Conservation (phyloP, 306 rosid genomes). For the Phaseolus lunatus region DNA sequence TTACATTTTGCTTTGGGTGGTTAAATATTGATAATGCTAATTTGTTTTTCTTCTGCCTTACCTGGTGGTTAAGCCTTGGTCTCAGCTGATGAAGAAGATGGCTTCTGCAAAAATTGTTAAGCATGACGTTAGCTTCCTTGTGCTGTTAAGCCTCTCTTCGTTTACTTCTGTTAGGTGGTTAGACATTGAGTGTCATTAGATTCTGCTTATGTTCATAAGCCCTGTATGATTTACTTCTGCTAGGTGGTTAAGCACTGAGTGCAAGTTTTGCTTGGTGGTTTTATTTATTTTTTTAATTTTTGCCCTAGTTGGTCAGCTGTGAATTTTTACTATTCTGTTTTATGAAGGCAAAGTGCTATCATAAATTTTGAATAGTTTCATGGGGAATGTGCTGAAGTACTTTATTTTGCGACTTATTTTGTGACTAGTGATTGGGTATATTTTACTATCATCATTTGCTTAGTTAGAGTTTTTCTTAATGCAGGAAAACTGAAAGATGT, state of each 20-base stretch:
- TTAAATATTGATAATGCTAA: neutral
- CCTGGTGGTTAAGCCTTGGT: neutral
- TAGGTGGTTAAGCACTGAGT: neutral
- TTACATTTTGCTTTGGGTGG: neutral
- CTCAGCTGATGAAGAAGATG: neutral
- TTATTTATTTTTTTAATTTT: neutral
- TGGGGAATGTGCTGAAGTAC: neutral
- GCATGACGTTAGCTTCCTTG: neutral
- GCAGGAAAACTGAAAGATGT: slow-evolving; percentile 87
- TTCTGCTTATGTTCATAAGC: neutral
- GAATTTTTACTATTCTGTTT: slow-evolving; percentile 13
- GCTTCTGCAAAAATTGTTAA: neutral
- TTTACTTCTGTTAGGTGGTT: neutral
- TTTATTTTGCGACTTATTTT: neutral
- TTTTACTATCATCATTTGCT: slow-evolving; percentile 15
- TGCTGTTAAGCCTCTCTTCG: neutral
- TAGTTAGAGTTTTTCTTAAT: slow-evolving; percentile 24
- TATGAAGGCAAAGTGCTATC: neutral
- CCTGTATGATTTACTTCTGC: neutral
- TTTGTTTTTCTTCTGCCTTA: neutral
- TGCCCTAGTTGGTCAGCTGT: neutral
- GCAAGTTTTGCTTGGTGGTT: neutral
- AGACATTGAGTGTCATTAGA: neutral
- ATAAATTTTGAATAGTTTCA: neutral
- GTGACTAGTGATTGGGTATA: neutral